Evolutionary conservation across 1,139 yeast species (phyloP), one percentile per base, ranked within the genome.

Genomic region (Taphrina pruni): DNA sequence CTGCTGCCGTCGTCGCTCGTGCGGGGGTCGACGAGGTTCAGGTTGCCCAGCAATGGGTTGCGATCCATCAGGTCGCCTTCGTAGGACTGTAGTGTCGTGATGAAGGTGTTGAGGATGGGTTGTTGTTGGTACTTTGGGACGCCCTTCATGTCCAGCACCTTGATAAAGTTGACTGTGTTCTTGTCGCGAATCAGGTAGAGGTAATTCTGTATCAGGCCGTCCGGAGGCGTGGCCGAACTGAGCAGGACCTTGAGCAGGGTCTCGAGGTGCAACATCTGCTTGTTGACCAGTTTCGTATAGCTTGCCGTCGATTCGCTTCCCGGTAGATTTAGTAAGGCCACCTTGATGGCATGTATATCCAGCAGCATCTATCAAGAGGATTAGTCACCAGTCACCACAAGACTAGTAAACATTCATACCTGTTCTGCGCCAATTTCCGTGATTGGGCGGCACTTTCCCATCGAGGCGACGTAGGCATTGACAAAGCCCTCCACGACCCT

Each of bases 401-500:
- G 21, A 36, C 41, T n/a, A 14, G 45, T 12, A 11, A 6, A 8
- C 11, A 14, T n/a, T n/a, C 67, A 17, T 67, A 67, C 70, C 52
- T 93, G 97, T 76, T 93, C 97, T 6, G 95, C 88, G 73, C 88
- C 88, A 17, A 85, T 80, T 32, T 88, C 87, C 6, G 85, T 82
- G 48, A 93, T 83, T 0, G 96, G 96, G 71, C 84, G 85, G 74
- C 75, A 88, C 69, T 83, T 83, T 39, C 85, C 82, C 52, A 91
- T 83, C 71, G 85, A 85, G 57, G 83, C 80, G 65, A 88, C 77
- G 73, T 88, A 87, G n/a, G 87, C 84, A 48, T 79, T 80, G 6
- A 87, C 80, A 1, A 90, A 79, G 61, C 84, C 75, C 70, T 92
- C 98, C 35, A 90, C 86, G 26, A 90, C 80, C 73, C 88, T 87